Conservation (phyloP, 2,329 filamentous ascomycete genomes). For the Stemphylium lycopersici region DNA sequence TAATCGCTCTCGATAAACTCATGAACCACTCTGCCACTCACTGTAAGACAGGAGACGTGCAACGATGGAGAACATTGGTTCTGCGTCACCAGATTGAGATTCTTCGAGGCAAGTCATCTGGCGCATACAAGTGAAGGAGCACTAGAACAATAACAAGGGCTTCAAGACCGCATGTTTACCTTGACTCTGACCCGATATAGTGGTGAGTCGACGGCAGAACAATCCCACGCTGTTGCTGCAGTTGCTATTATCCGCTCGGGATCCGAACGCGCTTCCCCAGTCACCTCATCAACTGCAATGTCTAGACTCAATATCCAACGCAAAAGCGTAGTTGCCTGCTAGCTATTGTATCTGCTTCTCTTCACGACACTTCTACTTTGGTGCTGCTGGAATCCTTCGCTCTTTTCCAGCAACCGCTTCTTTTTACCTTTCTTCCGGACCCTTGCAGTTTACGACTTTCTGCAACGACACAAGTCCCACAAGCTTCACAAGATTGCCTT, state of each 20-base stretch:
- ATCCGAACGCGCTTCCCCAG: conserved; percentile 10
- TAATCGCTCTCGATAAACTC: neutral
- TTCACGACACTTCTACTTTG: neutral
- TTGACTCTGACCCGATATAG: neutral
- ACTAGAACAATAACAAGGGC: conserved; percentile 33
- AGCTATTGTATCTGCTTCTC: conserved; percentile 9
- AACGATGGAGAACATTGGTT: conserved; percentile 10
- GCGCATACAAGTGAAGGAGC: conserved; percentile 12
- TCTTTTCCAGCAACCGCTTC: conserved; percentile 5
- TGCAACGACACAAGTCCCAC: neutral
- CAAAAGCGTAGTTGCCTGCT: neutral
- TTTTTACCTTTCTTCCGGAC: conserved; percentile 1
- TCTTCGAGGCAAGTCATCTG: conserved; percentile 3
- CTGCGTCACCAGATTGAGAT: conserved; percentile 3
- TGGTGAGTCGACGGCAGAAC: conserved; percentile 16
- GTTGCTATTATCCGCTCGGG: conserved; percentile 17
- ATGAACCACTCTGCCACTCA: conserved; percentile 2
- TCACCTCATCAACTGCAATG: conserved; percentile 12
- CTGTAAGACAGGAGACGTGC: conserved; percentile 21
- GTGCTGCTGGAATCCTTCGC: neutral
- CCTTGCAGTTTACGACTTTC: neutral
- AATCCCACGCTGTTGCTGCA: conserved; percentile 1
- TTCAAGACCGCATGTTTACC: neutral
- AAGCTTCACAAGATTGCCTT: neutral
- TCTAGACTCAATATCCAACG: conserved; percentile 2